These are phyloP conservation scores for Silene uniflora DNA, from an alignment of 148 eudicot genomes.

Conservation along the genomic window DNA sequence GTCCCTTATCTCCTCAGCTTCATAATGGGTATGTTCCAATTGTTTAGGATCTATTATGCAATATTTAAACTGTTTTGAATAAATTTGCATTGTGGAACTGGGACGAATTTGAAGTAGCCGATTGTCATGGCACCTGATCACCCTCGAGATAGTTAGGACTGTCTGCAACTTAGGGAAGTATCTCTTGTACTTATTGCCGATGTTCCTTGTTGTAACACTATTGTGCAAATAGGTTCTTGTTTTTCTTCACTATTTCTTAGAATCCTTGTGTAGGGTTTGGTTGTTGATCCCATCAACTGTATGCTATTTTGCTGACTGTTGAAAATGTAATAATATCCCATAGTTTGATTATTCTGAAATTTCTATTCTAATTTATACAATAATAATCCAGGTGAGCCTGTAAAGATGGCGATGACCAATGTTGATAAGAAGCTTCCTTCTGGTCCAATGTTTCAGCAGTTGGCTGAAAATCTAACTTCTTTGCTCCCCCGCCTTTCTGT, in stretches of 20 bases:
- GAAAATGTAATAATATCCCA: not conserved
- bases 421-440: slow-evolving; percentile 50
- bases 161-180: not conserved
- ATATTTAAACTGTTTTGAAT: not conserved
- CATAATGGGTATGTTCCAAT: slow-evolving; percentile 69
- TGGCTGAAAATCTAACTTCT: slow-evolving; percentile 68
- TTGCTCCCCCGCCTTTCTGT: slow-evolving; percentile 87
- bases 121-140: not conserved
- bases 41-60: not conserved
- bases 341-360: not conserved
- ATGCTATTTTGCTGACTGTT: not conserved
- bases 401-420: slow-evolving; percentile 77
- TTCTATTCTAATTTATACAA: slow-evolving; percentile 10
- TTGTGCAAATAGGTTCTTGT: not conserved
- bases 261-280: not conserved
- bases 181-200: not conserved
- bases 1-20: slow-evolving; percentile 91
- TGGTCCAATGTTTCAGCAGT: slow-evolving; percentile 37
- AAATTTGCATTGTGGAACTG: not conserved
- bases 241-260: not conserved
- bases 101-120: not conserved
- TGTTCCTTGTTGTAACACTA: not conserved
- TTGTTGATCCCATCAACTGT: not conserved
- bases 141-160: no score
- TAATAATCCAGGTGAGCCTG: slow-evolving; percentile 69